A percentile compares a stretch with the other conserved stretches of the same genome.
phyloP scores from a whole-genome alignment of 192 early-diverging fungal species.

The Coemansia sp. region DNA sequence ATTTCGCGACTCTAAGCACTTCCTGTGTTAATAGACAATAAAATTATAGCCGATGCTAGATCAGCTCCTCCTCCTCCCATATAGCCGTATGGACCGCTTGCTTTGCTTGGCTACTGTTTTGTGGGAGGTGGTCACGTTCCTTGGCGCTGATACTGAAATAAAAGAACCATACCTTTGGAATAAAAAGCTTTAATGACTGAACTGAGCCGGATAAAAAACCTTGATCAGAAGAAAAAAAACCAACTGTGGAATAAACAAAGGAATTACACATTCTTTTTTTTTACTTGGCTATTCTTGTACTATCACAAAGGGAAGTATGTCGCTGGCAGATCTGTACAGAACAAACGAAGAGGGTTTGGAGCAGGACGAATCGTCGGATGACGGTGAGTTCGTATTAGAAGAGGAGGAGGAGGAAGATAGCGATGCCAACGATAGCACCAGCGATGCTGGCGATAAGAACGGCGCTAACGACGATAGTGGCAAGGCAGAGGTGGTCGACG shows the following conservation, averaged over 20 bases:
- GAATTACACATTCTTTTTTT: no score
- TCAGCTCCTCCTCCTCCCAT: not conserved
- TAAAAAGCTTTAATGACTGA: not conserved
- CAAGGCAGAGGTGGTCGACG: not conserved
- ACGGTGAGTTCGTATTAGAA: conserved; percentile 2
- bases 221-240: no score
- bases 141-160: no score
- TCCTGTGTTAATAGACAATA: conserved; percentile 7
- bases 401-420: not conserved
- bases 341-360: conserved; percentile 9
- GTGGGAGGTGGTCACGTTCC: not conserved
- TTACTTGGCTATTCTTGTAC: no score
- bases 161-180: no score
- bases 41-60: not conserved
- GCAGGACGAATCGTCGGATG: conserved; percentile 10
- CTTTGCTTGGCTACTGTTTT: not conserved
- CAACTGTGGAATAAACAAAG: no score
- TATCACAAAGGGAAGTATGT: conserved; percentile 16
- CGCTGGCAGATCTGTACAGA: conserved; percentile 50
- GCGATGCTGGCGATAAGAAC: not conserved
- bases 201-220: no score
- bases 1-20: conserved; percentile 20
- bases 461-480: not conserved
- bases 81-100: not conserved
- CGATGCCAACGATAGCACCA: not conserved